A percentile compares a stretch with the other conserved stretches of the same genome.
phyloP scores from a whole-genome alignment of 441 rosid species.

The Raphanus hybrid region DNA sequence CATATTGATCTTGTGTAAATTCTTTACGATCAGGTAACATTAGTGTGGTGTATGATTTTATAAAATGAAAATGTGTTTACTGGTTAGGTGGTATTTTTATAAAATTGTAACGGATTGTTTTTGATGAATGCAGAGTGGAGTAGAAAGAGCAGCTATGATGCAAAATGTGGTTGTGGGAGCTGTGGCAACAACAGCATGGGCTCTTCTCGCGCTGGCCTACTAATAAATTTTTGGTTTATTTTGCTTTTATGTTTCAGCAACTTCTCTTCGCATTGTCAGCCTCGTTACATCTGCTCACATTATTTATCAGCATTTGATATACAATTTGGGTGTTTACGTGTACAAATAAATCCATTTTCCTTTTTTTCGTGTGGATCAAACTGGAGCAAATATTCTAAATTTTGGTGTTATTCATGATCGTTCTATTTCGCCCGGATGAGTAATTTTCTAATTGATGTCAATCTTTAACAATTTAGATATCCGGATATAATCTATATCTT shows the following conservation, averaged over 20 bases:
- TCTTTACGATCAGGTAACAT: background rate
- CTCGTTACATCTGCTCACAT: constrained; percentile 1
- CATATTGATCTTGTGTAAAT: background rate
- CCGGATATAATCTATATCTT: background rate
- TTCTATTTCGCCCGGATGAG: background rate
- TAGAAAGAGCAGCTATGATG: constrained; percentile 40
- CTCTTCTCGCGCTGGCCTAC: constrained; percentile 44
- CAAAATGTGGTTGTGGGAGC: constrained; percentile 49
- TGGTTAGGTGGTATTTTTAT: background rate
- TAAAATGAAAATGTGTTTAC: background rate
- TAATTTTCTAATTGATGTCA: background rate
- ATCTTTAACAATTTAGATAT: background rate
- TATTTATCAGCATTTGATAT: constrained; percentile 4
- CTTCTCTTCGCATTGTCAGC: too few species aligned
- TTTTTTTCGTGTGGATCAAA: background rate
- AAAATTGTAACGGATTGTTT: background rate
- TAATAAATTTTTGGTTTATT: constrained; percentile 21
- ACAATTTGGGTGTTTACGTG: background rate
- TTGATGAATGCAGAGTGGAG: constrained; percentile 58
- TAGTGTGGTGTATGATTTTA: too few species aligned
- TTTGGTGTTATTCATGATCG: background rate
- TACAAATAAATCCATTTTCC: constrained; percentile 4
- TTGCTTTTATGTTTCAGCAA: background rate
- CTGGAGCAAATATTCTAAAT: background rate
- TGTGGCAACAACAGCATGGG: constrained; percentile 47